phyloP scores from a whole-genome alignment of 768 basidiomycete genomes.

The Boletus insuetus region DNA sequence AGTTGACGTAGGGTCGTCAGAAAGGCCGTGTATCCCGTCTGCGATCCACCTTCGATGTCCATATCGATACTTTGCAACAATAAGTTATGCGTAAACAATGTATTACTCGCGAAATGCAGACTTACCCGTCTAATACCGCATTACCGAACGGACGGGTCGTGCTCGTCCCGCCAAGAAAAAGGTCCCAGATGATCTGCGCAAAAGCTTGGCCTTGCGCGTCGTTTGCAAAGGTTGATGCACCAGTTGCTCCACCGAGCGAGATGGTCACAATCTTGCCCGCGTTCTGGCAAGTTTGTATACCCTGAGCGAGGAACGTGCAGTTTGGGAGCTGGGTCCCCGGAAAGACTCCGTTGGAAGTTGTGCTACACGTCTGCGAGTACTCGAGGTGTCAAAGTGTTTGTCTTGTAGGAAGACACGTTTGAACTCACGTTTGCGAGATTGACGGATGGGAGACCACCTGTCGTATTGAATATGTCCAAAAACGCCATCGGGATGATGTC shows the following conservation, averaged over 20 bases:
- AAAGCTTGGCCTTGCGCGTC: slow-evolving; percentile 58
- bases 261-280: slow-evolving; percentile 62
- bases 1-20: slow-evolving; percentile 28
- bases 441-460: slow-evolving; percentile 56
- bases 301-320: slow-evolving; percentile 57
- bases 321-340: slow-evolving; percentile 61
- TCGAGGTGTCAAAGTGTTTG: background rate
- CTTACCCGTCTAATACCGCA: slow-evolving; percentile 71
- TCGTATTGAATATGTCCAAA: slow-evolving; percentile 54
- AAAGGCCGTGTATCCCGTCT: slow-evolving; percentile 33
- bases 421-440: slow-evolving; percentile 55
- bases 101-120: background rate
- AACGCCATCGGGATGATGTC: slow-evolving; percentile 63
- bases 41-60: slow-evolving; percentile 46
- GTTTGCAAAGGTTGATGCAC: slow-evolving; percentile 56
- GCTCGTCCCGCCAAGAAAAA: slow-evolving; percentile 67
- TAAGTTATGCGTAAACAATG: background rate
- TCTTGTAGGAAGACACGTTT: background rate
- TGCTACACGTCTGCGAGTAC: slow-evolving; percentile 56
- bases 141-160: slow-evolving; percentile 66
- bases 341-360: slow-evolving; percentile 53
- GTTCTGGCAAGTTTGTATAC: slow-evolving; percentile 63
- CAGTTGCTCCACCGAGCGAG: slow-evolving; percentile 64
- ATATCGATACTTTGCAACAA: slow-evolving; percentile 37
- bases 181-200: slow-evolving; percentile 63